Conservation (phyloP, 148 eudicot genomes). For the Cornus controversa region DNA sequence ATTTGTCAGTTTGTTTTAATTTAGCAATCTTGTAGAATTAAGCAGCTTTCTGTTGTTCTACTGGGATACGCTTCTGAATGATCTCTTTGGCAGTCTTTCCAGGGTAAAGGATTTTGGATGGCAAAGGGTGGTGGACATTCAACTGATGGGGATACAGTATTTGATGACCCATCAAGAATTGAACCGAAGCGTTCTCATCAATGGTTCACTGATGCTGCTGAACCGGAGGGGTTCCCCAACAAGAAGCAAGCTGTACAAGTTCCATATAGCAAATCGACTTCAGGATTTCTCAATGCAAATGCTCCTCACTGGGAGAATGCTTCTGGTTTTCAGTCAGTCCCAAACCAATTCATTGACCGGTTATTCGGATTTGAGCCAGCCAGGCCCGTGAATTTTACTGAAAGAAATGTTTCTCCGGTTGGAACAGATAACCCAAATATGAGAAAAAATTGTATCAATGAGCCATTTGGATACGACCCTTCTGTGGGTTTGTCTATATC, state of each 20-base stretch:
- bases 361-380: conserved; percentile 37
- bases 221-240: conserved; percentile 47
- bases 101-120: conserved; percentile 53
- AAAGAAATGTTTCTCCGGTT: conserved; percentile 22
- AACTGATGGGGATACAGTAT: conserved; percentile 35
- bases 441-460: conserved; percentile 21
- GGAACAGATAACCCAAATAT: conserved; percentile 21
- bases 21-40: not conserved
- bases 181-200: conserved; percentile 44
- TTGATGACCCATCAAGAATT: conserved; percentile 30
- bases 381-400: conserved; percentile 20
- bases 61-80: not conserved
- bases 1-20: not conserved
- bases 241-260: conserved; percentile 45
- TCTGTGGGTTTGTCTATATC: conserved; percentile 49
- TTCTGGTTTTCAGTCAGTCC: conserved; percentile 31
- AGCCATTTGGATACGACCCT: conserved; percentile 31
- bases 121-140: conserved; percentile 34
- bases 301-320: conserved; percentile 39
- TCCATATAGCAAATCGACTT: conserved; percentile 26
- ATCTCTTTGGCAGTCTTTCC: conserved; percentile 31
- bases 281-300: conserved; percentile 25
- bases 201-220: conserved; percentile 46
- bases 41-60: not conserved
- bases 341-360: conserved; percentile 47